Base-by-base conservation (phyloP, 2,329 filamentous ascomycete genomes). In the Cladorrhinum sp. region DNA sequence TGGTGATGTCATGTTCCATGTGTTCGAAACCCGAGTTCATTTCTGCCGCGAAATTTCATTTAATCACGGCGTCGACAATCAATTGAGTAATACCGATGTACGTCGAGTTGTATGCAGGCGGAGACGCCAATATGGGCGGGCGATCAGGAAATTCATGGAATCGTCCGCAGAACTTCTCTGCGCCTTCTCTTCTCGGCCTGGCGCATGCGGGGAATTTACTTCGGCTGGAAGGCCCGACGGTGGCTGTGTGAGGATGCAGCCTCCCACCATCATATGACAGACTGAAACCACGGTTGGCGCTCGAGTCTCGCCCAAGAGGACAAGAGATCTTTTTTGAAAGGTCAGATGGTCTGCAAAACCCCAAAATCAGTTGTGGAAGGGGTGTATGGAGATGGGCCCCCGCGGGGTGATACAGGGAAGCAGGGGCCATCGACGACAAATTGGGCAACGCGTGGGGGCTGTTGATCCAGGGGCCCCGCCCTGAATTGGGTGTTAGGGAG, bases 1-100 rank as follows among this genome's bases (percentile, higher is more conserved):
- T n/a, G 41, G 57, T 65, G 63, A 65, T 65, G 63, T 65, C 61
- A 65, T 61, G n/a, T 22, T 54, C 41, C 27, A 32, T 32, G 56
- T 22, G 10, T 52, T 51, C 58, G 54, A 64, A 55, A 45, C 58
- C 53, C 53, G 53, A 55, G 56, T 55, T 58, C 41, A 16, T 58
- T n/a, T 58, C 60, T 61, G 56, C 61, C 61, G 61, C 52, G 36
- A 50, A 59, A 61, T 25, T 27, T 27, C 50, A 51, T 50, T 27
- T 60, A 57, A 51, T 57, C 50, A 50, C 32, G 23, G 32, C 57
- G 25, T 41, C 22, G 27, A 22, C 53, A 54, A 45, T 45, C 4
- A 45, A 45, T 45, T n/a, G 18, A 45, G 41, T 45, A 45, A 45
- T 20, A 45, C 18, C 41, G 41, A 45, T 5, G 41, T n/a, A n/a